Evolutionary conservation across 768 basidiomycete species (phyloP).

Genomic region (Suillus sp.): DNA sequence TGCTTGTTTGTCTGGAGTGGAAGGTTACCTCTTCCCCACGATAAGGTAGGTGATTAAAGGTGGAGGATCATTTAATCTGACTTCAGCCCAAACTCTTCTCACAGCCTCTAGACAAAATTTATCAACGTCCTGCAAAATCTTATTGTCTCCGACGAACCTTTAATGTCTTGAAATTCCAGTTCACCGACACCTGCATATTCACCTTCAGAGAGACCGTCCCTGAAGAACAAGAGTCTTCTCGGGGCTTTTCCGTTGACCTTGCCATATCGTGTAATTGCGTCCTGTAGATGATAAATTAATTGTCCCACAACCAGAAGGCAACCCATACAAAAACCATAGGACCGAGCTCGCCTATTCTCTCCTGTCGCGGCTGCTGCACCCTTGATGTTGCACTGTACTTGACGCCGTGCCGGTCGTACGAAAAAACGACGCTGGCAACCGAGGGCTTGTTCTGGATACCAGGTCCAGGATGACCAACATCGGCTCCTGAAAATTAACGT

Average conservation of each 20-base stretch:
- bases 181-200: conserved; percentile 45
- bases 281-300: background rate
- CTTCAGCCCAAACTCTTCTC: conserved; percentile 28
- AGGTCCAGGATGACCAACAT: conserved; percentile 65
- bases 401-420: conserved; percentile 46
- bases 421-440: conserved; percentile 60
- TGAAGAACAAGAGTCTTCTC: conserved; percentile 44
- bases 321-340: conserved; percentile 39
- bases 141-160: conserved; percentile 34
- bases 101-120: conserved; percentile 28
- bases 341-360: conserved; percentile 46
- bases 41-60: conserved; percentile 57
- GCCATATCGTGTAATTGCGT: conserved; percentile 13
- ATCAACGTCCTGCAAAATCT: background rate
- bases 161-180: conserved; percentile 47
- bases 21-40: conserved; percentile 57
- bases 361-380: conserved; percentile 50
- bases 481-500: conserved; percentile 45
- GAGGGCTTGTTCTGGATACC: conserved; percentile 56
- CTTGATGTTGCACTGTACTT: conserved; percentile 45
- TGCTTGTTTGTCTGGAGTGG: background rate
- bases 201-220: conserved; percentile 57
- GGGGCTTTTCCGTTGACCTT: conserved; percentile 25
- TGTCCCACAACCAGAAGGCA: conserved; percentile 14
- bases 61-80: conserved; percentile 12